These are phyloP conservation scores for Suillus alpinus DNA, from an alignment of 768 basidiomycete genomes.

Conservation along the genomic window DNA sequence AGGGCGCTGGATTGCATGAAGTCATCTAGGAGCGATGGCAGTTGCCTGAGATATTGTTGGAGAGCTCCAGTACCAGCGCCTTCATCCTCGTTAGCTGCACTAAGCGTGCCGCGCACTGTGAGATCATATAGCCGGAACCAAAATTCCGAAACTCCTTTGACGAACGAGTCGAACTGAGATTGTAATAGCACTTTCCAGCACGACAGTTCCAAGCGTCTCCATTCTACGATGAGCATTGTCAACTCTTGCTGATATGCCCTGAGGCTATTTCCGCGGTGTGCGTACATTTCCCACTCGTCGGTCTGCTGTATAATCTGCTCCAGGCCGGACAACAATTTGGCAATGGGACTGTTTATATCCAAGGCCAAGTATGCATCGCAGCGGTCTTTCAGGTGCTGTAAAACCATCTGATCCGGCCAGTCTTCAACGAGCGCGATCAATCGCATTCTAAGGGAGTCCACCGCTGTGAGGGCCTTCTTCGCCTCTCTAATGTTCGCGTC, in stretches of 20 bases:
- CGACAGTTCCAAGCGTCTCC: slow-evolving; percentile 86
- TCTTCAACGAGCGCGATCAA: slow-evolving; percentile 60
- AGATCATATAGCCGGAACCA: slow-evolving; percentile 92
- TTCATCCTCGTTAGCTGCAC: slow-evolving; percentile 40
- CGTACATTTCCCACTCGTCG: slow-evolving; percentile 95
- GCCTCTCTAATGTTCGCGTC: slow-evolving; percentile 76
- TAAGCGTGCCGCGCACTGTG: slow-evolving; percentile 58
- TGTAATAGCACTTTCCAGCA: slow-evolving; percentile 84
- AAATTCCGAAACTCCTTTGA: slow-evolving; percentile 59
- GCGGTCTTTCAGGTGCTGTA: slow-evolving; percentile 76
- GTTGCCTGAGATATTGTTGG: slow-evolving; percentile 54
- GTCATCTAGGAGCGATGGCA: slow-evolving; percentile 77
- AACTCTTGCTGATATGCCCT: slow-evolving; percentile 62
- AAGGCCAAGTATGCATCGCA: slow-evolving; percentile 65
- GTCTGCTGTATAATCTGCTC: slow-evolving; percentile 85
- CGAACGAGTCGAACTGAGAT: slow-evolving; percentile 54
- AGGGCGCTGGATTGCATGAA: slow-evolving; percentile 75
- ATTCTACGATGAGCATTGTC: slow-evolving; percentile 74
- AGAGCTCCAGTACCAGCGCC: slow-evolving; percentile 32
- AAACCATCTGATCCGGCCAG: slow-evolving; percentile 98
- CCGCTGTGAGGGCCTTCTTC: slow-evolving; percentile 52
- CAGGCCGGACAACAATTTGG: slow-evolving; percentile 75
- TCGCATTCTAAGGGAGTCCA: slow-evolving; percentile 50
- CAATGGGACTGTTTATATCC: slow-evolving; percentile 67
- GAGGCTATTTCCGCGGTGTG: slow-evolving; percentile 88